Conservation (phyloP, 2,329 filamentous ascomycete species). For the Paecilomyces sp. region DNA sequence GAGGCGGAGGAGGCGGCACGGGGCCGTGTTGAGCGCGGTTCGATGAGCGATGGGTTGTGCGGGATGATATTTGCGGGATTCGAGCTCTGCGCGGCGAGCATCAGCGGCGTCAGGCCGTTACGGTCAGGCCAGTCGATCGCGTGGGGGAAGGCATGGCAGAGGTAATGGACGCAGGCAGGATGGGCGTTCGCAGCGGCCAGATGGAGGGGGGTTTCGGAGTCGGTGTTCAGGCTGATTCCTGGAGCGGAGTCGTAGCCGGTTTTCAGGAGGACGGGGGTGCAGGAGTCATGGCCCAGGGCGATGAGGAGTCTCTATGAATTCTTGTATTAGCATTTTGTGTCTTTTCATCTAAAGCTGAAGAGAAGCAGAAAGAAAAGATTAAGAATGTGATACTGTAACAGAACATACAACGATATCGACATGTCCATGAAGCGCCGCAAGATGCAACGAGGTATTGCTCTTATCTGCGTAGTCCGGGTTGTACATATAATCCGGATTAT, state of each 20-base stretch:
- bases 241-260: slow-evolving; percentile 20
- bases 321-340: neutral
- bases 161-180: slow-evolving; percentile 64
- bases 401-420: slow-evolving; percentile 53
- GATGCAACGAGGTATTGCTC: slow-evolving; percentile 77
- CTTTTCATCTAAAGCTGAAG: neutral
- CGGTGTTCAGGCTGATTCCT: slow-evolving; percentile 68
- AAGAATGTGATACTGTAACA: neutral
- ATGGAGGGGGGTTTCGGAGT: slow-evolving; percentile 75
- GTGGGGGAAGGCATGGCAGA: slow-evolving; percentile 57
- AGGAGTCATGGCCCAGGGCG: slow-evolving; percentile 66
- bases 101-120: slow-evolving; percentile 49
- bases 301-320: slow-evolving; percentile 54
- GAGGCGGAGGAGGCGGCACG: neutral
- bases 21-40: neutral
- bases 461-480: slow-evolving; percentile 72
- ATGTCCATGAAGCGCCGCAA: slow-evolving; percentile 68
- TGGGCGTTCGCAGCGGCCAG: slow-evolving; percentile 64
- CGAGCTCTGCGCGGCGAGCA: slow-evolving; percentile 30
- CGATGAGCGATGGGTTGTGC: slow-evolving; percentile 4
- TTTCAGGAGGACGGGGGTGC: slow-evolving; percentile 18
- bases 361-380: neutral
- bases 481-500: slow-evolving; percentile 63
- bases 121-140: slow-evolving; percentile 61
- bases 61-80: slow-evolving; percentile 7